Percentiles rank a stretch among this genome's conserved stretches.
phyloP scores from a whole-genome alignment of 306 rosid genomes.

The Delonix regia region DNA sequence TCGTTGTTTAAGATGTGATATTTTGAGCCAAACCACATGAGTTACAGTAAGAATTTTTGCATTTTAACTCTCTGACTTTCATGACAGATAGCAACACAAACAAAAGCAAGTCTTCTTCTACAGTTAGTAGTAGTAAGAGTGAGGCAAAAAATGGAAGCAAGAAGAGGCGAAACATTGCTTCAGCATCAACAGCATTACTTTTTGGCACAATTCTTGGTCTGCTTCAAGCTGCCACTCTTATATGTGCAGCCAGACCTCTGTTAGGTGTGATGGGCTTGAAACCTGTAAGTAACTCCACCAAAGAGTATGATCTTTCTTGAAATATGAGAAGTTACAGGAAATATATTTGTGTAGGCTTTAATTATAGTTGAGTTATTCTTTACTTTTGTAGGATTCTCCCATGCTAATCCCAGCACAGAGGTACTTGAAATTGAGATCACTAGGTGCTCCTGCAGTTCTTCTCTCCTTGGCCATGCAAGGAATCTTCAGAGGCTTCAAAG shows the following conservation, averaged over 20 bases:
- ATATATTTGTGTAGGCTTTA: neutral
- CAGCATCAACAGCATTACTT: slow-evolving; percentile 90
- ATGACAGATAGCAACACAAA: slow-evolving; percentile 37
- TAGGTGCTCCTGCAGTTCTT: slow-evolving; percentile 96
- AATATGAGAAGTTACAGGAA: neutral
- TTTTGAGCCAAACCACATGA: neutral
- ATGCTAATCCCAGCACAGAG: slow-evolving; percentile 74
- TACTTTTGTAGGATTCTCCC: slow-evolving; percentile 65
- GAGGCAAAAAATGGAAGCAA: slow-evolving; percentile 40
- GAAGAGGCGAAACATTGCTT: slow-evolving; percentile 67
- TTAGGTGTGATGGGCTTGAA: slow-evolving; percentile 77
- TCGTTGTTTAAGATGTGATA: too few relatives aligned
- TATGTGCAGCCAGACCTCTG: slow-evolving; percentile 70
- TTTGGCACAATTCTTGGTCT: slow-evolving; percentile 81
- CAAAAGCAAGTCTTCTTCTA: slow-evolving; percentile 22
- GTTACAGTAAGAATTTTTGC: neutral
- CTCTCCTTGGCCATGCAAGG: slow-evolving; percentile 96
- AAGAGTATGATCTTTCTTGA: neutral
- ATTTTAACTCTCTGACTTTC: neutral
- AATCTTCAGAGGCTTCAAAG: slow-evolving; percentile 91
- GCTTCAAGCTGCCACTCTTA: slow-evolving; percentile 70
- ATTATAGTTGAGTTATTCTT: neutral
- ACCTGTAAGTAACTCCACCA: slow-evolving; percentile 52
- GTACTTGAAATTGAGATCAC: slow-evolving; percentile 72
- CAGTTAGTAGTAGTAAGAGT: neutral